Conservation (phyloP, 106 monocot species). For the Dendrobium huoshanense region DNA sequence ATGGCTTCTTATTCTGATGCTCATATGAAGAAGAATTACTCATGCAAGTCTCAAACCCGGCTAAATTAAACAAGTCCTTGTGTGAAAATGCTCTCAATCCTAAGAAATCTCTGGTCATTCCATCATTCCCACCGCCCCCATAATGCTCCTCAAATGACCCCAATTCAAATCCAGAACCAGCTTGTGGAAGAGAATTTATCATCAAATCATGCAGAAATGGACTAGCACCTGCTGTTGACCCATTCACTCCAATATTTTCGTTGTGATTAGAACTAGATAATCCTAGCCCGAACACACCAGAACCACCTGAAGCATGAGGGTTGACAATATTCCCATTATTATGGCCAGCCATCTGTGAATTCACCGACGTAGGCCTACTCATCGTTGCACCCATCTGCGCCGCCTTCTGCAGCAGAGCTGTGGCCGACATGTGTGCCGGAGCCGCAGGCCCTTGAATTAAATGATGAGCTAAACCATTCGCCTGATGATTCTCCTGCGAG, state of each 20-base stretch:
- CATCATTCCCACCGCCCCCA: constrained; percentile 15
- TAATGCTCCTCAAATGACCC: constrained; percentile 1
- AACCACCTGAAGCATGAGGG: neutral
- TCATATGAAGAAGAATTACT: constrained; percentile 15
- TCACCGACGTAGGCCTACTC: constrained; percentile 2
- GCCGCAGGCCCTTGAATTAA: neutral
- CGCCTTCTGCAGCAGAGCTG: constrained; percentile 62
- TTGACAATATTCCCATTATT: too few relatives aligned
- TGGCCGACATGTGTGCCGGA: constrained; percentile 44
- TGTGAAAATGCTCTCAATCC: constrained; percentile 52
- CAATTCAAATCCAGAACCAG: neutral
- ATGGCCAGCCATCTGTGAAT: constrained; percentile 9
- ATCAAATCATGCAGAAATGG: constrained; percentile 4
- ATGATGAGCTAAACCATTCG: neutral
- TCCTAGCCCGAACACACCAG: neutral
- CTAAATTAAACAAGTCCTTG: constrained; percentile 49
- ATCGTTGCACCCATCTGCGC: constrained; percentile 61
- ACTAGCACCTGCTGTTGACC: neutral
- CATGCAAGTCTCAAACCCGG: constrained; percentile 32
- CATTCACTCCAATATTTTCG: neutral
- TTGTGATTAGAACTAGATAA: constrained; percentile 1
- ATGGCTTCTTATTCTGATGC: constrained; percentile 2
- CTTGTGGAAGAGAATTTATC: constrained; percentile 7
- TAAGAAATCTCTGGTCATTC: constrained; percentile 68
- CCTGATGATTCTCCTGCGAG: neutral